Evolutionary conservation across 2,329 filamentous ascomycete genomes (phyloP), one percentile per base, ranked within the genome.

Genomic region (Decorospora gaudefroyi): DNA sequence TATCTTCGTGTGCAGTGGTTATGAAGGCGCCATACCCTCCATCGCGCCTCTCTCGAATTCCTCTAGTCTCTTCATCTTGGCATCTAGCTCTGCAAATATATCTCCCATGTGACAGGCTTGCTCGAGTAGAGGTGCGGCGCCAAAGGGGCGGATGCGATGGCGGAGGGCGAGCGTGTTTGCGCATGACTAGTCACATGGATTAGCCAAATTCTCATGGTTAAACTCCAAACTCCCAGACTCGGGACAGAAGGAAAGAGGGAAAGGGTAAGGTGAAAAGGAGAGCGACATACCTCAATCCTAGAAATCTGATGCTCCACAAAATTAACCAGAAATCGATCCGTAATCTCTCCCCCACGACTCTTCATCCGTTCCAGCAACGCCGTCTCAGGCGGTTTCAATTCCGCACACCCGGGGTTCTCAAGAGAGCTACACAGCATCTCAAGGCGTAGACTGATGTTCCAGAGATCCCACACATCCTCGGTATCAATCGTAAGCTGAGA

Each of bases 221-320:
- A n/a, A n/a, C n/a, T n/a, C n/a, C n/a, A n/a, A n/a, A n/a, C n/a
- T n/a, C n/a, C n/a, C n/a, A n/a, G n/a, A n/a, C n/a, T n/a, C n/a
- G n/a, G n/a, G n/a, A n/a, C n/a, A n/a, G n/a, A n/a, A n/a, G n/a
- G n/a, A n/a, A n/a, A n/a, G n/a, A n/a, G n/a, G n/a, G n/a, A n/a
- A n/a, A n/a, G n/a, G n/a, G n/a, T n/a, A 19, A 10, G 8, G 0
- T 23, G 5, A 4, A 37, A 18, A 3, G 19, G 3, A 7, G 7
- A 38, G 22, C 7, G 15, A 73, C 85, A 72, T 77, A 95, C 90
- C 84, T 99, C 93, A 68, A 99, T 95, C 63, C 93, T 84, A 68
- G 88, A 91, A 58, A 99, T 87, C 78, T 96, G 90, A 67, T 97
- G 91, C 68, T 95, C 91, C 69, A 97, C 81, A 63, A 99, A 90